These are phyloP conservation scores for Cymodocea nodosa DNA, from an alignment of 116 monocot species.

Conservation along the genomic window DNA sequence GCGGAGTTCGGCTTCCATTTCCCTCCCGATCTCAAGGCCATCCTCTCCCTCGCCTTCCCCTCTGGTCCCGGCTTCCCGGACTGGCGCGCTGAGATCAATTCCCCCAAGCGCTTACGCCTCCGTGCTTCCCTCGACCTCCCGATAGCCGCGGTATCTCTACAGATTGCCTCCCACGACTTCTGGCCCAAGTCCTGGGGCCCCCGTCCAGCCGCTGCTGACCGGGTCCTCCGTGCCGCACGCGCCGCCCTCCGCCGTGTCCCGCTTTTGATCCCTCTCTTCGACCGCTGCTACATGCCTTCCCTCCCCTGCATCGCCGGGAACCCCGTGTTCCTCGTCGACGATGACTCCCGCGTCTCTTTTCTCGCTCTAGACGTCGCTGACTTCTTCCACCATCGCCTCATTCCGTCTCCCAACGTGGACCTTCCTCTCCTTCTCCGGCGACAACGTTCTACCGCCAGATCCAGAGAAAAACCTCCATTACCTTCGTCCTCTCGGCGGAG, in stretches of 20 bases:
- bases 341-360: slow-evolving; percentile 40
- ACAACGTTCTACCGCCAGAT: slow-evolving; percentile 6
- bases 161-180: slow-evolving; percentile 43
- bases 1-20: slow-evolving; percentile 45
- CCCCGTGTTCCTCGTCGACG: slow-evolving; percentile 72
- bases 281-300: slow-evolving; percentile 68
- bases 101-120: slow-evolving; percentile 6
- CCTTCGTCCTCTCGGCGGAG: slow-evolving; percentile 13
- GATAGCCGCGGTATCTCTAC: slow-evolving; percentile 56
- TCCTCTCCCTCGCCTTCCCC: slow-evolving; percentile 49
- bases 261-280: slow-evolving; percentile 65
- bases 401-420: slow-evolving; percentile 3
- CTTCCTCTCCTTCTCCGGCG: slow-evolving; percentile 4
- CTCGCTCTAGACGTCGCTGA: slow-evolving; percentile 57
- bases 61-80: slow-evolving; percentile 50
- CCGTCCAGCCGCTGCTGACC: slow-evolving; percentile 29
- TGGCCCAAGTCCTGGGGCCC: slow-evolving; percentile 58
- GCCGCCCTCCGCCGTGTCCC: slow-evolving; percentile 44
- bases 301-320: slow-evolving; percentile 65
- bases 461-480: not conserved
- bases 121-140: slow-evolving; percentile 32
- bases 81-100: slow-evolving; percentile 33
- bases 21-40: slow-evolving; percentile 61
- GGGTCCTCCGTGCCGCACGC: slow-evolving; percentile 33
- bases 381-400: slow-evolving; percentile 42